These are phyloP conservation scores for Cryptococcus jaspeensis DNA, from an alignment of 1,284 basidiomycete species.

Conservation along the genomic window DNA sequence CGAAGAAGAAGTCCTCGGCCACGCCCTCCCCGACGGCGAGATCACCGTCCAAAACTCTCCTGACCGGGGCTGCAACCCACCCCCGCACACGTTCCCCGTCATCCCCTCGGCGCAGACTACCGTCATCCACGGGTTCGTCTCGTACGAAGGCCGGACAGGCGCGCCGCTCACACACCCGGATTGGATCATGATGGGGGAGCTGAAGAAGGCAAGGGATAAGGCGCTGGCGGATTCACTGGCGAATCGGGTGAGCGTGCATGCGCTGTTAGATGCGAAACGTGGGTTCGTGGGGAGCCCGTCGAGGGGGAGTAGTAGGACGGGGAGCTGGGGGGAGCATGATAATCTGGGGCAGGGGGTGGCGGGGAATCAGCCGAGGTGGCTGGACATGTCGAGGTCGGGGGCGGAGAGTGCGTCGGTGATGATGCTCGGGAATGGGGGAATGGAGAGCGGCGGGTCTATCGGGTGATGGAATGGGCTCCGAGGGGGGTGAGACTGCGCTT, in stretches of 20 bases:
- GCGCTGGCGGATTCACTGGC: too few relatives aligned
- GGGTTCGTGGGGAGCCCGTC: constrained; percentile 4
- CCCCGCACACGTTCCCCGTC: not conserved
- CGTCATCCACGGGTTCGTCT: not conserved
- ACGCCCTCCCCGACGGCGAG: not conserved
- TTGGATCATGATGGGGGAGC: constrained; percentile 1
- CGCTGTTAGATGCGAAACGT: constrained; percentile 5
- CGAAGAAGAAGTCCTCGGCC: constrained; percentile 19
- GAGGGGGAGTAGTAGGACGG: not conserved
- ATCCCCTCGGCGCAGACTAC: too few relatives aligned
- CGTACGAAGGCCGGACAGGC: not conserved
- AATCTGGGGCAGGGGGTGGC: too few relatives aligned
- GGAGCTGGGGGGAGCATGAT: too few relatives aligned
- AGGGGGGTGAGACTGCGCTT: too few relatives aligned
- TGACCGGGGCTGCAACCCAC: too few relatives aligned
- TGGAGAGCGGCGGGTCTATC: too few relatives aligned
- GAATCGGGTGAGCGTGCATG: not conserved
- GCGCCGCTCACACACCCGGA: constrained; percentile 9
- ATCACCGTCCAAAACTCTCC: too few relatives aligned
- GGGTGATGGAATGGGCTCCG: too few relatives aligned
- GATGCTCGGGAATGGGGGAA: too few relatives aligned
- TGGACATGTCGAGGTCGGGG: not conserved
- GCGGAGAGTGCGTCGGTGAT: not conserved
- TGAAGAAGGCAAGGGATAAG: not conserved
- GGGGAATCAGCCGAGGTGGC: constrained; percentile 8